Conservation (phyloP, 768 basidiomycete genomes). For the Ramaria rubella region DNA sequence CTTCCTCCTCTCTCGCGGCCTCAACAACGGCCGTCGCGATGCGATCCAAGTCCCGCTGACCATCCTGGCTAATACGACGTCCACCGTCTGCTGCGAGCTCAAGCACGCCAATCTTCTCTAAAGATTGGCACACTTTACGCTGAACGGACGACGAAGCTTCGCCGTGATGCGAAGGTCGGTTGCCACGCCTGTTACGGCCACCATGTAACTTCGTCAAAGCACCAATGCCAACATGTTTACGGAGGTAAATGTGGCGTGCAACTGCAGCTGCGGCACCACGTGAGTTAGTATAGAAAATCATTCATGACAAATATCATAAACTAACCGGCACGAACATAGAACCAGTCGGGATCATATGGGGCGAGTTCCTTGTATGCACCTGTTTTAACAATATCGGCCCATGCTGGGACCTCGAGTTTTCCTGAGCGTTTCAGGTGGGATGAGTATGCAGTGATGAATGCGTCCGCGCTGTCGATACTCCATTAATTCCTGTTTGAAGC, state of each 20-base stretch:
- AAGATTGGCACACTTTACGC: conserved; percentile 91
- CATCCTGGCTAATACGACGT: conserved; percentile 93
- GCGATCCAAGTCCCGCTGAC: conserved; percentile 90
- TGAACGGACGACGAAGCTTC: conserved; percentile 83
- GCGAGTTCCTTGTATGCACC: conserved; percentile 97
- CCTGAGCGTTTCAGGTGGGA: conserved; percentile 97
- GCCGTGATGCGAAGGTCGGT: conserved; percentile 93
- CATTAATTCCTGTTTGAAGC: not conserved
- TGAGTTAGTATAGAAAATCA: not conserved
- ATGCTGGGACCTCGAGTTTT: conserved; percentile 97
- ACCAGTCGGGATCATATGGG: conserved; percentile 99
- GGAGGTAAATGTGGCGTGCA: conserved; percentile 99
- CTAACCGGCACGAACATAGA: conserved; percentile 95
- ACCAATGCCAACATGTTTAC: conserved; percentile 93
- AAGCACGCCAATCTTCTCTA: conserved; percentile 98
- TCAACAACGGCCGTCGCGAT: conserved; percentile 88
- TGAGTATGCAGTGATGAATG: conserved; percentile 90
- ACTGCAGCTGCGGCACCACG: conserved; percentile 74
- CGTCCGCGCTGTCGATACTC: conserved; percentile 61
- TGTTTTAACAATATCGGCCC: conserved; percentile 99
- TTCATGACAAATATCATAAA: conserved; percentile 15
- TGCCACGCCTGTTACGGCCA: conserved; percentile 90
- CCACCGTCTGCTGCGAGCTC: conserved; percentile 93
- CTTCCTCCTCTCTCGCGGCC: conserved; percentile 64
- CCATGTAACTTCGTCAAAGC: conserved; percentile 95